phyloP scores from a whole-genome alignment of 2,329 filamentous ascomycete species.

The Hypocreales sp. region DNA sequence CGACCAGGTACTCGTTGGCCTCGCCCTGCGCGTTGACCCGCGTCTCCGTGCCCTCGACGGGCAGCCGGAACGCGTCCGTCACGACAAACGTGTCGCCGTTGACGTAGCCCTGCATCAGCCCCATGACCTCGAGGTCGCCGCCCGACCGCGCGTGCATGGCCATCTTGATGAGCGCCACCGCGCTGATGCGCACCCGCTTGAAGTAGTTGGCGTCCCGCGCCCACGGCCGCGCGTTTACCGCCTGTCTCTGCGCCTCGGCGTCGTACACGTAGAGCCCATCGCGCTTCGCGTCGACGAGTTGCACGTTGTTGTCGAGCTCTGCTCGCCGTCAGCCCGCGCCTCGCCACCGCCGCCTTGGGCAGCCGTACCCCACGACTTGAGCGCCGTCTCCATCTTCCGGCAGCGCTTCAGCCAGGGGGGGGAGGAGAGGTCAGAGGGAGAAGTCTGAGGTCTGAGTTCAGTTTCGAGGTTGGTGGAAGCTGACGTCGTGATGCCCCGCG shows the following conservation, averaged over 20 bases:
- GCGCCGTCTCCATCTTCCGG: slow-evolving; percentile 11
- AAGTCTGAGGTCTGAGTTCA: background rate
- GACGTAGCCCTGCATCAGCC: slow-evolving; percentile 92
- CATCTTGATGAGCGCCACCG: slow-evolving; percentile 94
- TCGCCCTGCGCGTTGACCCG: slow-evolving; percentile 91
- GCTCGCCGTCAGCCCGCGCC: background rate
- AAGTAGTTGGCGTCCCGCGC: slow-evolving; percentile 68
- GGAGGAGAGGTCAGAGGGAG: background rate
- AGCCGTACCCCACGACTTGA: slow-evolving; percentile 14
- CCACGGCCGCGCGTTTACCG: slow-evolving; percentile 59
- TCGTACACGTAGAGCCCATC: slow-evolving; percentile 89
- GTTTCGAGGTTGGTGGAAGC: too few relatives aligned
- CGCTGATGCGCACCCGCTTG: slow-evolving; percentile 84
- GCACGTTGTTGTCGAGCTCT: slow-evolving; percentile 82
- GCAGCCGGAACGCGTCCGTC: slow-evolving; percentile 84
- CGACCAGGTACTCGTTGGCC: slow-evolving; percentile 92
- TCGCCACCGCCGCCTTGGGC: background rate
- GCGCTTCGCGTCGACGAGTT: slow-evolving; percentile 69
- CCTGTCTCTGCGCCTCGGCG: slow-evolving; percentile 47
- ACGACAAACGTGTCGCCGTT: slow-evolving; percentile 75
- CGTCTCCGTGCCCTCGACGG: slow-evolving; percentile 97
- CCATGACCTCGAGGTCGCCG: slow-evolving; percentile 89
- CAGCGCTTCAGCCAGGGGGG: background rate
- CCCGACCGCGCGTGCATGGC: slow-evolving; percentile 97
- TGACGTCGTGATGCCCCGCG: too few relatives aligned